These are phyloP conservation scores for Pythium biforme DNA, from an alignment of 352 stramenopile species.

Conservation along the genomic window DNA sequence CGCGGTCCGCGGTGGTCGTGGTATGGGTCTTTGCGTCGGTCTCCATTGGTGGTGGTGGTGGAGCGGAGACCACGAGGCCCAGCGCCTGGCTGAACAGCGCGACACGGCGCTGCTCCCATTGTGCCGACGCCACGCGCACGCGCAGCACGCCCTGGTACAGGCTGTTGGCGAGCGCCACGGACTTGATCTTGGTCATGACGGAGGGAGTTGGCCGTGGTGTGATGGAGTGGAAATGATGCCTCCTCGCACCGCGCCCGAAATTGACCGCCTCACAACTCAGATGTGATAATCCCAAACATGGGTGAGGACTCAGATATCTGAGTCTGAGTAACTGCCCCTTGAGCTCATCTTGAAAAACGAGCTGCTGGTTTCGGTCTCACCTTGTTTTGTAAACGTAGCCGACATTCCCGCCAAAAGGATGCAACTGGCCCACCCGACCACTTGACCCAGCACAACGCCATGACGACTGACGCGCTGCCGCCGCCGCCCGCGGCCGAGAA, in stretches of 20 bases:
- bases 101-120: conserved; percentile 6
- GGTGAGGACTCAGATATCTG: conserved; percentile 10
- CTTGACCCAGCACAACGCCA: background rate
- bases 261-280: background rate
- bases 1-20: too few relatives aligned
- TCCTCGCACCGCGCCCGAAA: background rate
- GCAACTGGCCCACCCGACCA: background rate
- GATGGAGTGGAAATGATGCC: background rate
- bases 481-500: conserved; percentile 25
- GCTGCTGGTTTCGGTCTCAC: conserved; percentile 1
- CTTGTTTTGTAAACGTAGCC: conserved; percentile 1
- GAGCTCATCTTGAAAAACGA: background rate
- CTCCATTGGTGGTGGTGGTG: too few relatives aligned
- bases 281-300: conserved; percentile 6
- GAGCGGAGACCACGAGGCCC: background rate
- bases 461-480: background rate
- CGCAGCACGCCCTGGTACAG: conserved; percentile 22
- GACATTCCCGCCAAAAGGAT: conserved; percentile 25
- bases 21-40: background rate
- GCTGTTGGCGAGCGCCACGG: conserved; percentile 25
- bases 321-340: conserved; percentile 17
- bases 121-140: background rate
- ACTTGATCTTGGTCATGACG: conserved; percentile 12
- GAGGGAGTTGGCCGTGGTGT: background rate
- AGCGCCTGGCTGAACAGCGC: conserved; percentile 26